phyloP scores from a whole-genome alignment of 495 filamentous ascomycete species.

The Hypoxylon lenormandii region DNA sequence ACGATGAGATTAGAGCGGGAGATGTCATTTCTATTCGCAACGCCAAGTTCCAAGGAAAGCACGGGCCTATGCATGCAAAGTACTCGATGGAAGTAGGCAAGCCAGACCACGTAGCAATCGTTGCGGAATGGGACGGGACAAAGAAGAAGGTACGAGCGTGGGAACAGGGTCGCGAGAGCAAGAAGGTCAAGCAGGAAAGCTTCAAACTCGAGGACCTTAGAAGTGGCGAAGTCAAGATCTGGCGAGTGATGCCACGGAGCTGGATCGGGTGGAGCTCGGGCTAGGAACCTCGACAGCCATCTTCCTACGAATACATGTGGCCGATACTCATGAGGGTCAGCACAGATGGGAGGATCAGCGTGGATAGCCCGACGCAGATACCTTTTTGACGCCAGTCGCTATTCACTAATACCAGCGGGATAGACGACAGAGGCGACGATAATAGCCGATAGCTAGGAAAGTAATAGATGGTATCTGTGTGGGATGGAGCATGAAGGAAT shows the following conservation, averaged over 20 bases:
- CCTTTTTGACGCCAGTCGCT: conserved; percentile 18
- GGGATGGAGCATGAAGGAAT: conserved; percentile 10
- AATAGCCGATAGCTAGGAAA: conserved; percentile 7
- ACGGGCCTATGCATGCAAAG: conserved; percentile 93
- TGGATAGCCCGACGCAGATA: conserved; percentile 39
- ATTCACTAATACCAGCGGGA: neutral
- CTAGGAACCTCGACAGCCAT: conserved; percentile 44
- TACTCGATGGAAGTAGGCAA: conserved; percentile 90
- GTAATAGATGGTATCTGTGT: conserved; percentile 29
- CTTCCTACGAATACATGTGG: conserved; percentile 35
- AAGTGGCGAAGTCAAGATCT: conserved; percentile 96
- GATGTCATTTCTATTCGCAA: conserved; percentile 95
- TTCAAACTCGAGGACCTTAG: conserved; percentile 91
- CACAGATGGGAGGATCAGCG: conserved; percentile 38
- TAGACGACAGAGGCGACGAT: neutral
- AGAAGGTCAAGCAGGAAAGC: conserved; percentile 92
- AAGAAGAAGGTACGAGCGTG: conserved; percentile 97
- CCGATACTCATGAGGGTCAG: conserved; percentile 44
- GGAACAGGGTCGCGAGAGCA: conserved; percentile 95
- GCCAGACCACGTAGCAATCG: conserved; percentile 92
- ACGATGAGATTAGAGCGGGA: conserved; percentile 93
- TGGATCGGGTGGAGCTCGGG: conserved; percentile 87
- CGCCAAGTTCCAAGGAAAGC: conserved; percentile 93
- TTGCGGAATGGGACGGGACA: conserved; percentile 98
- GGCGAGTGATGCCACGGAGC: conserved; percentile 89